These are phyloP conservation scores for Xylariaceae sp. DNA, from an alignment of 2,329 filamentous ascomycete genomes.

Conservation along the genomic window DNA sequence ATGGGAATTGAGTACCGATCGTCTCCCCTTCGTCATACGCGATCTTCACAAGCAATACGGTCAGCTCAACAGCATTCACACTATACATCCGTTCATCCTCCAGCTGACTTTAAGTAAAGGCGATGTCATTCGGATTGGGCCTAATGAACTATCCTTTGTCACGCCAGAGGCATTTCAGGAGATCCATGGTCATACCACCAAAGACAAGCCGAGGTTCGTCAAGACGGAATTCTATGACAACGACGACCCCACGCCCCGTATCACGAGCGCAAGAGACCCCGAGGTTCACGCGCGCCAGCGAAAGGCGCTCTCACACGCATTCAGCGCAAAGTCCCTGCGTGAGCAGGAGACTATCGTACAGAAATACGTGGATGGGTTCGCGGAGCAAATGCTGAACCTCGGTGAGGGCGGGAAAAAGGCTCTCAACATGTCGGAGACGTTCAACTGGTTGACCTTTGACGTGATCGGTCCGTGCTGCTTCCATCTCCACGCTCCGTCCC, in stretches of 20 bases:
- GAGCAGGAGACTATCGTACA: constrained; percentile 26
- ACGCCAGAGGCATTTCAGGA: constrained; percentile 36
- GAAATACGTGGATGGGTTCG: constrained; percentile 21
- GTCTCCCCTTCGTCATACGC: constrained; percentile 13
- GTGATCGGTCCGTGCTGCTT: constrained; percentile 27
- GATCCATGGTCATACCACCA: constrained; percentile 34
- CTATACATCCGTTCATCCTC: background rate
- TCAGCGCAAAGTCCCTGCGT: constrained; percentile 21
- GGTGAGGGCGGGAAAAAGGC: constrained; percentile 19
- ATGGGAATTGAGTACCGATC: constrained; percentile 8
- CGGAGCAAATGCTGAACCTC: constrained; percentile 16
- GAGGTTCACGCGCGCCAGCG: constrained; percentile 20
- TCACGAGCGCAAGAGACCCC: constrained; percentile 15
- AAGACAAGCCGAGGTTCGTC: constrained; percentile 17
- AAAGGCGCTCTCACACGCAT: constrained; percentile 21
- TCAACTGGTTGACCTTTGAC: constrained; percentile 31
- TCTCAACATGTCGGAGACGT: constrained; percentile 25
- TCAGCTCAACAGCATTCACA: constrained; percentile 1
- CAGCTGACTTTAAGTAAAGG: constrained; percentile 8
- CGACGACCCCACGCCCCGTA: constrained; percentile 16
- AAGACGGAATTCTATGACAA: constrained; percentile 20
- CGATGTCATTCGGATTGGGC: constrained; percentile 39
- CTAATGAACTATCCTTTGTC: constrained; percentile 41
- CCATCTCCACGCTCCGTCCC: background rate
- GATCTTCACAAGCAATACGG: constrained; percentile 23